Evolutionary conservation across 345 rosid genomes (phyloP).

Genomic region (Eucalyptus polyanthemos): DNA sequence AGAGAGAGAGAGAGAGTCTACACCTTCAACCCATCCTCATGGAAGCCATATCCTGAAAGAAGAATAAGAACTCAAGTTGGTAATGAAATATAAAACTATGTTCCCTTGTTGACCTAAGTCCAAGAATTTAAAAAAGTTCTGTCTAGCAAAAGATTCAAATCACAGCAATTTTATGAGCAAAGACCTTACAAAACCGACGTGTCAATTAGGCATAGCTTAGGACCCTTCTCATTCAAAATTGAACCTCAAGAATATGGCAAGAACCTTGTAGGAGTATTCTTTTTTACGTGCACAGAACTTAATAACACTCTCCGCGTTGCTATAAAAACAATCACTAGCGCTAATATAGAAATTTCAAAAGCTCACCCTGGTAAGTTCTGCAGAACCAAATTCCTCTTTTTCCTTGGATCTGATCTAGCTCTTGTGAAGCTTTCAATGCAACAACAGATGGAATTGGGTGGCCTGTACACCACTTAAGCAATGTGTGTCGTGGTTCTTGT

Average conservation of each 20-base stretch:
- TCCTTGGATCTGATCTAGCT: slow-evolving; percentile 69
- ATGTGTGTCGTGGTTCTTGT: slow-evolving; percentile 30
- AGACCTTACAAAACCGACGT: background rate
- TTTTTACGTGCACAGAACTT: background rate
- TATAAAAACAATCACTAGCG: background rate
- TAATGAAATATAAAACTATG: background rate
- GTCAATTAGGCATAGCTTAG: background rate
- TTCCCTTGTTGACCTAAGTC: background rate
- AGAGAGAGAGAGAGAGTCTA: background rate
- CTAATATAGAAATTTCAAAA: background rate
- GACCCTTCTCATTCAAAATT: background rate
- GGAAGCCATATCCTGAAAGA: slow-evolving; percentile 86
- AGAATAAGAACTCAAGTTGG: background rate
- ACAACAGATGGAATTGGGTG: slow-evolving; percentile 90
- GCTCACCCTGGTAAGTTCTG: slow-evolving; percentile 75
- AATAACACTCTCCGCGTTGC: background rate
- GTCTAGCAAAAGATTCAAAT: background rate
- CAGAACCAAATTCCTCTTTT: slow-evolving; percentile 81
- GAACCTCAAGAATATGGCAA: background rate
- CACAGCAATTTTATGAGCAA: background rate
- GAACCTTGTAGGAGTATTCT: background rate
- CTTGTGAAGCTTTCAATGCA: slow-evolving; percentile 67
- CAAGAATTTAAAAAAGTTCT: background rate
- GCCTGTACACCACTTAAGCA: slow-evolving; percentile 74
- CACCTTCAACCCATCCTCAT: slow-evolving; percentile 91